Evolutionary conservation across 768 basidiomycete species (phyloP).

Genomic region (Amanita polypyramis): DNA sequence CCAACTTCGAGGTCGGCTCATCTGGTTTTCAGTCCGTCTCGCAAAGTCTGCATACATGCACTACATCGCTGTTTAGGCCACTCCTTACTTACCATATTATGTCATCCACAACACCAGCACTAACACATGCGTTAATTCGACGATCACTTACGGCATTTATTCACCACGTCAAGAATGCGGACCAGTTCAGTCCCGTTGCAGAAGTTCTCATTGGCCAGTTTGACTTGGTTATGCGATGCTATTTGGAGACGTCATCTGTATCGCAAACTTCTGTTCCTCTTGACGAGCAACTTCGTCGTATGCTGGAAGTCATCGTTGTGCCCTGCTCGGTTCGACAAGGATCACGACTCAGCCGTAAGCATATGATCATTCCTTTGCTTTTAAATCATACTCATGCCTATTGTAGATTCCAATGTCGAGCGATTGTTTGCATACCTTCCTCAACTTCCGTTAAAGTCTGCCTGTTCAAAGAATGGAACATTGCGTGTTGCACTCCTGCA

Average conservation of each 20-base stretch:
- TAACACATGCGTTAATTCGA: constrained; percentile 48
- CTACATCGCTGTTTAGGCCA: constrained; percentile 48
- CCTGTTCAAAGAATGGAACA: constrained; percentile 18
- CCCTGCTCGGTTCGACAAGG: constrained; percentile 60
- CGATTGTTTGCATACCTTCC: constrained; percentile 3
- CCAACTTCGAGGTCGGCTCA: constrained; percentile 1
- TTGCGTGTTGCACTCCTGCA: constrained; percentile 26
- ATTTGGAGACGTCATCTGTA: constrained; percentile 5
- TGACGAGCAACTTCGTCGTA: constrained; percentile 34
- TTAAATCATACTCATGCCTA: background rate
- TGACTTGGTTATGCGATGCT: constrained; percentile 13
- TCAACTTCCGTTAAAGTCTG: background rate
- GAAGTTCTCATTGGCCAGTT: constrained; percentile 41
- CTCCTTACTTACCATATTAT: constrained; percentile 48
- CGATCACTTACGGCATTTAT: constrained; percentile 70
- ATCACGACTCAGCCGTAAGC: constrained; percentile 52
- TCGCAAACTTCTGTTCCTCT: constrained; percentile 10
- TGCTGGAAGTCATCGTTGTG: constrained; percentile 47
- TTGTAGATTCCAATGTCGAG: background rate
- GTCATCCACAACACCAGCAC: constrained; percentile 23
- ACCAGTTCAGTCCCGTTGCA: constrained; percentile 48
- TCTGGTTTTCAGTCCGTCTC: constrained; percentile 53
- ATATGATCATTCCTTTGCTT: background rate
- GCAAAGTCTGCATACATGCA: constrained; percentile 70
- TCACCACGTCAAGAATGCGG: constrained; percentile 69